phyloP scores from a whole-genome alignment of 176 grass and related monocot species.

The Luzula sylvatica region DNA sequence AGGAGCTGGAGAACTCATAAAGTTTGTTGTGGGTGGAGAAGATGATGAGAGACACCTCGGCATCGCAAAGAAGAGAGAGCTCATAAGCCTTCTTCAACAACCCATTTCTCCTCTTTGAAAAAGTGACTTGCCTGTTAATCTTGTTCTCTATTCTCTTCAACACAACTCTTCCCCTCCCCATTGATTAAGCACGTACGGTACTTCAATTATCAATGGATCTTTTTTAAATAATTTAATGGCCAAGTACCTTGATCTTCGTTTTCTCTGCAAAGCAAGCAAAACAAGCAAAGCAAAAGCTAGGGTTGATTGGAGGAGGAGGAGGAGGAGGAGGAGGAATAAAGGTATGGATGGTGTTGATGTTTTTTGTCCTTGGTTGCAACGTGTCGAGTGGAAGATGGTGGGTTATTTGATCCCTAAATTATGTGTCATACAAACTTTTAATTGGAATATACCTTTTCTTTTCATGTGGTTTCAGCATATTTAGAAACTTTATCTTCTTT shows the following conservation, averaged over 20 bases:
- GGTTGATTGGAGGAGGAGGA: too few species aligned
- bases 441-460: too few species aligned
- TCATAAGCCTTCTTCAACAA: conserved; percentile 88
- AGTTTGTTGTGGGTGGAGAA: conserved; percentile 67
- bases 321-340: too few species aligned
- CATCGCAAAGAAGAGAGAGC: conserved; percentile 74
- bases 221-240: not conserved
- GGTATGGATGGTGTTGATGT: too few species aligned
- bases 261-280: not conserved
- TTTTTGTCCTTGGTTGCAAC: too few species aligned
- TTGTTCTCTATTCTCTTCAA: conserved; percentile 92
- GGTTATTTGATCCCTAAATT: too few species aligned
- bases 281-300: not conserved
- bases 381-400: too few species aligned
- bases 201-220: not conserved
- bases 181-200: not conserved
- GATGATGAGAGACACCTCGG: conserved; percentile 61
- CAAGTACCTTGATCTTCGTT: not conserved
- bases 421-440: too few species aligned
- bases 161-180: conserved; percentile 73
- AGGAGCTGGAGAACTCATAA: conserved; percentile 54
- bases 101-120: conserved; percentile 68
- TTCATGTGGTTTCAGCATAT: too few species aligned
- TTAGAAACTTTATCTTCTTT: too few species aligned
- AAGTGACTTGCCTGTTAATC: conserved; percentile 83